Percentiles rank a stretch among this genome's conserved stretches.
These are phyloP conservation scores for Beverwykella pulmonaria DNA, from an alignment of 495 filamentous ascomycete genomes.

Conservation along the genomic window DNA sequence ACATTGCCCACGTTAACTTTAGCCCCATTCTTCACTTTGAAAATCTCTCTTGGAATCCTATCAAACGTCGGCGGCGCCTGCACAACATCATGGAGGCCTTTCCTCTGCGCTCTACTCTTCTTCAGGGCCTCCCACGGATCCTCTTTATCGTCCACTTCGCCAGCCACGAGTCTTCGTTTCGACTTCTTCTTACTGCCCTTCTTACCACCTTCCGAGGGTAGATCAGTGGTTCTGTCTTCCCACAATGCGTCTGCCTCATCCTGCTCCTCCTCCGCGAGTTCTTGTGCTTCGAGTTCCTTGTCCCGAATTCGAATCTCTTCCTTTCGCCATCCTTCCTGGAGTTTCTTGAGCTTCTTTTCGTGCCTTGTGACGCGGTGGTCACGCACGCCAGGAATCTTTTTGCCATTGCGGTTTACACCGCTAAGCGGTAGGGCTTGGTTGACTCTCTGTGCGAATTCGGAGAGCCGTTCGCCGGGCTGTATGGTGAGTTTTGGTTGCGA, in stretches of 20 bases:
- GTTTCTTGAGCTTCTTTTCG: constrained; percentile 76
- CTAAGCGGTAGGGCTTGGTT: constrained; percentile 80
- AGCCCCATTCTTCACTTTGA: constrained; percentile 69
- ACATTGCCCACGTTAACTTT: constrained; percentile 72
- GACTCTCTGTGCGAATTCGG: constrained; percentile 81
- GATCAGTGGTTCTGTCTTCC: constrained; percentile 55
- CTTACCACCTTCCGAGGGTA: constrained; percentile 45
- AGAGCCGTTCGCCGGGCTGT: constrained; percentile 75
- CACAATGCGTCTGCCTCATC: constrained; percentile 54
- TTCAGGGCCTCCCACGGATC: constrained; percentile 84
- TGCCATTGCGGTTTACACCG: constrained; percentile 44
- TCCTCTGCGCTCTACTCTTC: constrained; percentile 52
- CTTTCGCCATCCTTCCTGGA: constrained; percentile 80
- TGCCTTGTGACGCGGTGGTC: constrained; percentile 67
- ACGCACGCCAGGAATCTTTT: constrained; percentile 55
- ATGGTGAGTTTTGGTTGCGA: constrained; percentile 61
- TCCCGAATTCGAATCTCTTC: constrained; percentile 61
- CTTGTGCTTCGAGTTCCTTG: constrained; percentile 61
- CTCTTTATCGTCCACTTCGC: constrained; percentile 53
- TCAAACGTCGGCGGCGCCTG: constrained; percentile 78
- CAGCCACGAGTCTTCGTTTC: constrained; percentile 47
- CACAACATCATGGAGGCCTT: constrained; percentile 75
- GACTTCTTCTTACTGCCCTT: constrained; percentile 56
- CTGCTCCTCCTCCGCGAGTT: constrained; percentile 67
- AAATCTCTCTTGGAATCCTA: constrained; percentile 64